These are phyloP conservation scores for Nepenthes mirabilis DNA, from an alignment of 148 eudicot genomes.

Conservation along the genomic window DNA sequence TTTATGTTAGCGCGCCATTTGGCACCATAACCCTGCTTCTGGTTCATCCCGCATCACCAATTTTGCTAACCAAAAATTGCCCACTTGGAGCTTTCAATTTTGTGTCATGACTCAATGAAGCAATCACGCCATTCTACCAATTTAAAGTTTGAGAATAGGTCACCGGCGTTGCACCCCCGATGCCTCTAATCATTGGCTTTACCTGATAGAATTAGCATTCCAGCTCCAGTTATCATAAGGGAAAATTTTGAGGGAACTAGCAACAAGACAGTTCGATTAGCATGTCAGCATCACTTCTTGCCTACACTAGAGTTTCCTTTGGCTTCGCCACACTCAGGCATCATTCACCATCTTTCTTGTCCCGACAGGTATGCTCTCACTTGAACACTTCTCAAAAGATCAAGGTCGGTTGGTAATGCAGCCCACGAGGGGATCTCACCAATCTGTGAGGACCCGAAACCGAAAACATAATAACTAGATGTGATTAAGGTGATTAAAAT, in stretches of 20 bases:
- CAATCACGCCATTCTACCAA: not conserved
- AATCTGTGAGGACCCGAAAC: too few species aligned
- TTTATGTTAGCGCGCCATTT: not conserved
- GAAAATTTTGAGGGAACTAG: too few species aligned
- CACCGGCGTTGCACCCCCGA: not conserved
- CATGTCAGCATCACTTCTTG: not conserved
- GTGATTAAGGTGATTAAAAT: too few species aligned
- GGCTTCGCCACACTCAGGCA: constrained; percentile 1
- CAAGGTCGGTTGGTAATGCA: too few species aligned
- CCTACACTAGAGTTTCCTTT: not conserved
- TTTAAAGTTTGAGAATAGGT: constrained; percentile 1
- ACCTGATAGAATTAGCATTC: too few species aligned
- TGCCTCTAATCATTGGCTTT: constrained; percentile 1
- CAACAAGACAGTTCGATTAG: too few species aligned
- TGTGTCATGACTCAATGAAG: constrained; percentile 1
- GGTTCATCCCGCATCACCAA: constrained; percentile 5
- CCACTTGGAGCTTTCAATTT: constrained; percentile 4
- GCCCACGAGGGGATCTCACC: too few species aligned
- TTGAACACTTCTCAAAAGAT: not conserved
- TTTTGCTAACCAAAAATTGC: constrained; percentile 8
- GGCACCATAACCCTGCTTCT: not conserved
- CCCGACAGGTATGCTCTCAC: not conserved
- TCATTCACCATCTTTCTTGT: not conserved
- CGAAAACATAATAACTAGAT: too few species aligned
- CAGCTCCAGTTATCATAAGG: too few species aligned